phyloP scores from a whole-genome alignment of 805 yeast species.

The Priceomyces carsonii region DNA sequence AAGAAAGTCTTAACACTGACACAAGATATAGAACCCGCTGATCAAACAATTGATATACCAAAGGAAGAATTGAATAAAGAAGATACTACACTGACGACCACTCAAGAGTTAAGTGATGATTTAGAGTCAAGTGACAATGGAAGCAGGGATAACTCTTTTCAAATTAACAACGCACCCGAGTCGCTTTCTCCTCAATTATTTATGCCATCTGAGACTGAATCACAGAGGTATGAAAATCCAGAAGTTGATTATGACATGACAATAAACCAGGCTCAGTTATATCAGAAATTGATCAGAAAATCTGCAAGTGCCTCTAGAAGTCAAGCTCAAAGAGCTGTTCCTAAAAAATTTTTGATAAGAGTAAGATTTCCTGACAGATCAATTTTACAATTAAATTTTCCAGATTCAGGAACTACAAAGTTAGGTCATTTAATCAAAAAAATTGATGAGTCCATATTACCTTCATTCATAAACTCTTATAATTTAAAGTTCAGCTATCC shows the following conservation, averaged over 20 bases:
- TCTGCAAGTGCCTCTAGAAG: conserved; percentile 19
- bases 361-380: conserved; percentile 40
- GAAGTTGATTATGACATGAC: conserved; percentile 44
- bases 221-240: conserved; percentile 36
- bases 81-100: too few species aligned
- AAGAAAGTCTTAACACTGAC: not conserved
- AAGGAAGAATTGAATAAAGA: too few species aligned
- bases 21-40: not conserved
- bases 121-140: too few species aligned
- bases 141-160: too few species aligned
- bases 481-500: conserved; percentile 37
- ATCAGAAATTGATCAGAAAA: conserved; percentile 34
- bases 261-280: conserved; percentile 35
- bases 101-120: not conserved
- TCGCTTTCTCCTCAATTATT: conserved; percentile 16
- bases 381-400: conserved; percentile 36
- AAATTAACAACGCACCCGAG: conserved; percentile 1
- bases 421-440: conserved; percentile 38
- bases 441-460: conserved; percentile 33
- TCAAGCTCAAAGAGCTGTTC: conserved; percentile 11
- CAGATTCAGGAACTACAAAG: conserved; percentile 22
- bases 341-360: conserved; percentile 31
- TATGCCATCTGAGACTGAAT: conserved; percentile 14
- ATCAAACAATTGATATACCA: too few species aligned
- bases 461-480: conserved; percentile 29